These are phyloP conservation scores for Jacaranda copaia DNA, from an alignment of 257 asterid species.

Conservation along the genomic window DNA sequence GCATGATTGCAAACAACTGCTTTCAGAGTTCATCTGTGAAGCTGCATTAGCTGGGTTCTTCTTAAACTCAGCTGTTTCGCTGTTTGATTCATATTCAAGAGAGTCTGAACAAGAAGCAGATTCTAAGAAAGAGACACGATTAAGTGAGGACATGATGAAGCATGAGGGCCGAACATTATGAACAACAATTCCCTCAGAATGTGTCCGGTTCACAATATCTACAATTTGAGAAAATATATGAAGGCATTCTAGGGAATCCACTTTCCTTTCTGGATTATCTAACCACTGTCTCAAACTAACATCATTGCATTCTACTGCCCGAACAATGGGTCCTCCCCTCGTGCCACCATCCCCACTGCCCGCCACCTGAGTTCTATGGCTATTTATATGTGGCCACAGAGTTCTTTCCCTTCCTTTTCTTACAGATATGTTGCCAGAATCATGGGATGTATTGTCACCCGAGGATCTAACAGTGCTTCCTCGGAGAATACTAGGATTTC, in stretches of 20 bases:
- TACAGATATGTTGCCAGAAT: conserved; percentile 53
- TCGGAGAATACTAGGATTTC: conserved; percentile 58
- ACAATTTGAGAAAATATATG: conserved; percentile 92
- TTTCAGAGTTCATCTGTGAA: conserved; percentile 51
- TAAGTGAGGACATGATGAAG: conserved; percentile 81
- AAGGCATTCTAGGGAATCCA: conserved; percentile 80
- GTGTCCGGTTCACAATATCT: conserved; percentile 79
- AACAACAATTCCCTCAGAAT: conserved; percentile 80
- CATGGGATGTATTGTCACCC: conserved; percentile 57
- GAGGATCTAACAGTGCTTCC: conserved; percentile 56
- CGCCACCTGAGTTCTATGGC: conserved; percentile 35
- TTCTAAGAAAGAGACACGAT: conserved; percentile 83
- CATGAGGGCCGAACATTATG: conserved; percentile 93
- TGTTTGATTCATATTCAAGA: conserved; percentile 56
- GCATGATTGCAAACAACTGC: conserved; percentile 51
- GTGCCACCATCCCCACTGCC: background rate
- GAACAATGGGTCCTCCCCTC: conserved; percentile 15
- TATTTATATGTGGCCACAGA: conserved; percentile 39
- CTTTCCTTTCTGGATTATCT: conserved; percentile 80
- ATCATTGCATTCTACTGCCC: conserved; percentile 55
- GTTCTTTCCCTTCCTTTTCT: conserved; percentile 61
- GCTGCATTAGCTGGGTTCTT: background rate
- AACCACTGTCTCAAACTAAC: conserved; percentile 92
- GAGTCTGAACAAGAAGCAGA: conserved; percentile 91
- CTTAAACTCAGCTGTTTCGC: background rate